Evolutionary conservation across 768 basidiomycete species (phyloP).

Genomic region (Boletellus ananiceps): DNA sequence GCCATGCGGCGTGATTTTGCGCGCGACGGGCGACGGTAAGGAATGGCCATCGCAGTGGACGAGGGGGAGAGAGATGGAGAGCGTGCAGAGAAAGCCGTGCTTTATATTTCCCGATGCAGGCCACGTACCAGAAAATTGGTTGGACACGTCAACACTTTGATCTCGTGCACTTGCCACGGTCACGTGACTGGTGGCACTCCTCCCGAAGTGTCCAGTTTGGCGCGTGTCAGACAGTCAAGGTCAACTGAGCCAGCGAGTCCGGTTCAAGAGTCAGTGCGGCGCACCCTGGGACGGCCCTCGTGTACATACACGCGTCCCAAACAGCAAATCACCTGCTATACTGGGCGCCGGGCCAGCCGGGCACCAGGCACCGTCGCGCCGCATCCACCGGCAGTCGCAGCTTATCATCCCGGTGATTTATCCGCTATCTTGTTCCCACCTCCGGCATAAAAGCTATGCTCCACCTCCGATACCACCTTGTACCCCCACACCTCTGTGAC

Average conservation of each 20-base stretch:
- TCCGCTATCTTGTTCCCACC: constrained; percentile 3
- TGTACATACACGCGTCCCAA: too few species aligned
- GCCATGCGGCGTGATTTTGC: constrained; percentile 49
- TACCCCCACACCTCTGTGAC: neutral
- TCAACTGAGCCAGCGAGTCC: too few species aligned
- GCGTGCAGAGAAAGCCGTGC: constrained; percentile 2
- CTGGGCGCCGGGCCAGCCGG: too few species aligned
- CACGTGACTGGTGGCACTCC: constrained; percentile 9
- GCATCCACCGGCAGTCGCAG: neutral
- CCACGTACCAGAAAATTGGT: constrained; percentile 26
- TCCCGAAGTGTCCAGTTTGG: too few species aligned
- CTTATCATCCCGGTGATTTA: neutral
- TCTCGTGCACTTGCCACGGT: constrained; percentile 22
- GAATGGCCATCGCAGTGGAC: constrained; percentile 25
- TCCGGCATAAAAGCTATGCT: neutral
- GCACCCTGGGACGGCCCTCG: too few species aligned
- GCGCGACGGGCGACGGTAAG: constrained; percentile 46
- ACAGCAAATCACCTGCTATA: too few species aligned
- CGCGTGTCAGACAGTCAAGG: too few species aligned
- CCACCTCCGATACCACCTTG: neutral
- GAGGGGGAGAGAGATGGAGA: constrained; percentile 12
- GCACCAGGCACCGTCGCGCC: too few species aligned
- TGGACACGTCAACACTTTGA: constrained; percentile 30
- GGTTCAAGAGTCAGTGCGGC: too few species aligned
- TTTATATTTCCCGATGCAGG: constrained; percentile 20